Base-by-base conservation (phyloP, 306 rosid genomes). In the Ormosia emarginata region DNA sequence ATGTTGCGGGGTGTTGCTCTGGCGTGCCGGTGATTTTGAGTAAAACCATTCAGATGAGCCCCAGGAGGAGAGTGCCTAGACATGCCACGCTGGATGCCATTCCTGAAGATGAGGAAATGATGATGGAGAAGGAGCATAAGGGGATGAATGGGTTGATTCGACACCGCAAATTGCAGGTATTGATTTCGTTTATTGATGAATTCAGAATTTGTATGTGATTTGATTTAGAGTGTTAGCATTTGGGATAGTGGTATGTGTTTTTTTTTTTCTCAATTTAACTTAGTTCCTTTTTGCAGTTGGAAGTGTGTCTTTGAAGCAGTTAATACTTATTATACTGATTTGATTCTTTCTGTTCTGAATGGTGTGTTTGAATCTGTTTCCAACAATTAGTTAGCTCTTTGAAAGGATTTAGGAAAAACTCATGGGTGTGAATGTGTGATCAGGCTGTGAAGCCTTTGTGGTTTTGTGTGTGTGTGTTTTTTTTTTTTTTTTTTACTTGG, bases 1-100 rank as follows among this genome's bases (percentile, higher is more conserved):
- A 94, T 64, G 85, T 94, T 0, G 98, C 98, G 7, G 98, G 98
- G 2, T 90, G 95, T 73, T 92, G 94, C 81, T 92, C 94, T 0
- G 93, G 98, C 0, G 82, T 85, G 82, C 98, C 98, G 2, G 95
- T 90, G 83, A 94, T 94, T 46, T 75, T 94, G 79, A 92, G 90
- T 2, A 89, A 87, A 87, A 90, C 86, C 3, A 90, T 92, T 84
- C 95, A 85, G 85, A 64, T 92, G 82, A 92, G 93, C 72, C 97
- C 95, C 0, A 75, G 90, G 83, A 75, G 95, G 91, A 92, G 90
- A 78, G 77, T 81, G 32, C 61, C 86, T 1, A 80, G 90, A 18
- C 97, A 89, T n/a, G 64, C 79, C 49, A 82, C 64, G 49, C 87
- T 94, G 13, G 97, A 94, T 75, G 97, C 93, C 2, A 94, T 94